phyloP scores from a whole-genome alignment of 75 land plant genomes.

The Selaginella moellendorffii region DNA sequence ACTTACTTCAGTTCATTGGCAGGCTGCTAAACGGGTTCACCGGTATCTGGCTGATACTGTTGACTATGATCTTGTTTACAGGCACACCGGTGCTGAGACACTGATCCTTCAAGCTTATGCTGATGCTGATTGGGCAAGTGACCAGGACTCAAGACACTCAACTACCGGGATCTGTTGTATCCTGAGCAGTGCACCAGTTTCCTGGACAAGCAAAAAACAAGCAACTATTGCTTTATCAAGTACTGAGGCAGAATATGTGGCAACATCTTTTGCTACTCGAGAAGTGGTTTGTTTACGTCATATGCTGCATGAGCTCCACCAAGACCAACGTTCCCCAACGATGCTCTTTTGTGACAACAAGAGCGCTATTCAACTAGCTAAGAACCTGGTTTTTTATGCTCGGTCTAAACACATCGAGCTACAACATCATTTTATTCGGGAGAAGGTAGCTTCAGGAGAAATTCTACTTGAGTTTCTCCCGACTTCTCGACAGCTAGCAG shows the following conservation, averaged over 20 bases:
- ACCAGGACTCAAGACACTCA: background rate
- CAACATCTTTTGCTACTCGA: slow-evolving; percentile 3
- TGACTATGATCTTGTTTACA: slow-evolving; percentile 9
- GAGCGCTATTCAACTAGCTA: background rate
- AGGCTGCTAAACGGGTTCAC: slow-evolving; percentile 10
- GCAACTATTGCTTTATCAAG: slow-evolving; percentile 11
- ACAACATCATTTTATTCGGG: slow-evolving; percentile 16
- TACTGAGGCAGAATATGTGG: slow-evolving; percentile 12
- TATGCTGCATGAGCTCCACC: background rate
- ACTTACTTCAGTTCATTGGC: slow-evolving; percentile 7
- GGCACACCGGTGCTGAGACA: background rate
- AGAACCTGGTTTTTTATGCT: slow-evolving; percentile 19
- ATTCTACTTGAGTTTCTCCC: background rate
- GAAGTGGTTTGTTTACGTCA: slow-evolving; percentile 13
- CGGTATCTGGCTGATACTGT: slow-evolving; percentile 12
- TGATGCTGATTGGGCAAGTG: slow-evolving; percentile 18
- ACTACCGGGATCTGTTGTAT: slow-evolving; percentile 12
- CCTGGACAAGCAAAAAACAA: slow-evolving; percentile 25
- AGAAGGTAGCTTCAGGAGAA: slow-evolving; percentile 5
- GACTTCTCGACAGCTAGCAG: slow-evolving; percentile 11
- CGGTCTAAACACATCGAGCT: slow-evolving; percentile 17
- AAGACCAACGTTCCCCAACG: background rate
- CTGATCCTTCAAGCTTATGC: slow-evolving; percentile 1
- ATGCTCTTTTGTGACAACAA: slow-evolving; percentile 18
- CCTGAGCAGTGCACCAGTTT: slow-evolving; percentile 8